Base-by-base conservation (phyloP, 2,329 filamentous ascomycete species). In the Nothomitra cinnamomea region DNA sequence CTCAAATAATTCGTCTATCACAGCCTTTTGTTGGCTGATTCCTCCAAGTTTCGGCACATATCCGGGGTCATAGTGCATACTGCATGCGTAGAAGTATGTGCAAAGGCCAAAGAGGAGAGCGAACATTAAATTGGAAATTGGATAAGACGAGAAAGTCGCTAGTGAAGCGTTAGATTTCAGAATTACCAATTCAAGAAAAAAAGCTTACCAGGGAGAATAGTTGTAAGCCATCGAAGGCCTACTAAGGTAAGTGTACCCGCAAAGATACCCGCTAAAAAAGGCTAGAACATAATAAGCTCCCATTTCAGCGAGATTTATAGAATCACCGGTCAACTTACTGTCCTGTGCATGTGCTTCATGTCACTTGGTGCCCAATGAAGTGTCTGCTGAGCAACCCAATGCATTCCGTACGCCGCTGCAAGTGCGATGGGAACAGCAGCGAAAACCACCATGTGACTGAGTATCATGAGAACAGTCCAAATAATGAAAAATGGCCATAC, bases 181-280 rank as follows among this genome's bases (percentile, higher is more conserved):
- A 21, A 41, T 10, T 28, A 8, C 22, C 19, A 24, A 10, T 7
- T 3, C 15, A n/a, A 41, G 6, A 19, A 41, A n/a, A 5, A 25
- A 24, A 51, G 61, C 78, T 66, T 70, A 85, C 83, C 74, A 58
- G 83, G 85, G 51, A 95, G 69, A 41, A 96, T 74, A 12, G 77
- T 77, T 21, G 82, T 77, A 40, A 90, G 59, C 79, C 87, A 98
- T 59, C 83, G 79, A 38, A 86, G 62, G 25, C 82, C 85, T 2
- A 87, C 79, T 72, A 87, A 82, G 63, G 94, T 94, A 17, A 95
- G 68, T 0, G 89, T 85, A 1, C 75, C 89, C 0, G 88, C 83
- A 69, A 98, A 98, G 57, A 98, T 89, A 54, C 92, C 92, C 0
- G 92, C 83, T 60, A 98, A 74, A 76, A 89, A 96, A 12, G 92